phyloP scores from a whole-genome alignment of 768 basidiomycete genomes.

The Termitomyces sp. region DNA sequence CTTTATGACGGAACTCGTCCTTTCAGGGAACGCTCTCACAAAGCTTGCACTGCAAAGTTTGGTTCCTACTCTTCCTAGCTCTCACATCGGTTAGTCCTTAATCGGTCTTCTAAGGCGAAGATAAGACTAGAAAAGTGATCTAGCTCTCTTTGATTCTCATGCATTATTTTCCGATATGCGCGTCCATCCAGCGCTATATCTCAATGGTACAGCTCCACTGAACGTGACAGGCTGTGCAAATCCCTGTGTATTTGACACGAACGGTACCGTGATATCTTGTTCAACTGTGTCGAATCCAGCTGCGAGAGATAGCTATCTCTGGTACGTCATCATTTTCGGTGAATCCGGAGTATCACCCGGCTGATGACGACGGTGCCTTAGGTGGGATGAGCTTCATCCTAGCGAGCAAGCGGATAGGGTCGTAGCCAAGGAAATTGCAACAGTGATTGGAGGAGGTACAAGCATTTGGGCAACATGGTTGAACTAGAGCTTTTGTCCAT shows the following conservation, averaged over 20 bases:
- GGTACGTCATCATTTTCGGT: constrained; percentile 24
- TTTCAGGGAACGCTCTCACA: constrained; percentile 47
- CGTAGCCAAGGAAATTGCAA: constrained; percentile 38
- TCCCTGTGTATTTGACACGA: constrained; percentile 36
- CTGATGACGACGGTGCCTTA: not conserved
- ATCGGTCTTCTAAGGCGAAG: not conserved
- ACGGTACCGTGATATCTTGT: constrained; percentile 12
- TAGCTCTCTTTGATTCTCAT: constrained; percentile 60
- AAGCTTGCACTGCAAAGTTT: constrained; percentile 44
- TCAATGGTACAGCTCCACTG: constrained; percentile 59
- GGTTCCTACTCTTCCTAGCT: constrained; percentile 40
- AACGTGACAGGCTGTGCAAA: constrained; percentile 51
- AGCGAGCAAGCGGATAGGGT: constrained; percentile 30
- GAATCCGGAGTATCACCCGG: not conserved
- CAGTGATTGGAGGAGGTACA: constrained; percentile 30
- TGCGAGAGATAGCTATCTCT: constrained; percentile 40
- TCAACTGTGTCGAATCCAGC: constrained; percentile 21
- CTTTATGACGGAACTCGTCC: constrained; percentile 47
- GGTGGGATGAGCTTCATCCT: constrained; percentile 38
- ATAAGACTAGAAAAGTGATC: not conserved
- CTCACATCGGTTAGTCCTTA: constrained; percentile 46
- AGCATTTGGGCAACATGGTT: constrained; percentile 39
- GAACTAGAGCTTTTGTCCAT: constrained; percentile 14
- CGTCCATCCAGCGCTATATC: constrained; percentile 41
- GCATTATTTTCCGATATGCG: constrained; percentile 57